Percentiles rank a stretch among this genome's conserved stretches.
Conservation (phyloP, 441 rosid genomes). For the Syzygium syzygioides region DNA sequence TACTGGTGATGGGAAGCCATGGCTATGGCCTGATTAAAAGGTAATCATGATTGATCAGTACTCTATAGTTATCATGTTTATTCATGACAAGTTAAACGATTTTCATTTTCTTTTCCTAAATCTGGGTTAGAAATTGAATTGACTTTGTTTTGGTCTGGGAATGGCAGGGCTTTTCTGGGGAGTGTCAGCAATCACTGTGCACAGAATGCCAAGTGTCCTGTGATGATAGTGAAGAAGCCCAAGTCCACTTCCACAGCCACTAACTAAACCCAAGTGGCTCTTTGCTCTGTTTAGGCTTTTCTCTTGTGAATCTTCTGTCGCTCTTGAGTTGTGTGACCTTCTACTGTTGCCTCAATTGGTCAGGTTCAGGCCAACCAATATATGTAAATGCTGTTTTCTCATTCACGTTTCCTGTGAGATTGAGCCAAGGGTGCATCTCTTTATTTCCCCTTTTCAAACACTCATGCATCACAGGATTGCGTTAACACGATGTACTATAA, state of each 20-base stretch:
- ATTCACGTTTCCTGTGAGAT: not conserved
- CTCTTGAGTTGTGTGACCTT: not conserved
- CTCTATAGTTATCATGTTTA: not conserved
- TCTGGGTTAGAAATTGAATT: not conserved
- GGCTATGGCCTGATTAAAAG: constrained; percentile 57
- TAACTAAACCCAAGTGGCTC: not conserved
- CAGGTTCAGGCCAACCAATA: not conserved
- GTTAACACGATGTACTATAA: not conserved
- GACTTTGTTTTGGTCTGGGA: not conserved
- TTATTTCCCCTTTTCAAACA: not conserved
- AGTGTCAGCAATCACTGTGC: constrained; percentile 67
- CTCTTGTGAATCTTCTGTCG: not conserved
- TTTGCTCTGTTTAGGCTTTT: not conserved
- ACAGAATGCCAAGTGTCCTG: constrained; percentile 50
- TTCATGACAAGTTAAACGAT: too few species aligned
- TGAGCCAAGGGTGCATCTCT: not conserved
- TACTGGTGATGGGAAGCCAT: constrained; percentile 58
- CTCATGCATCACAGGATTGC: not conserved
- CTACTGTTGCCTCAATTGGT: not conserved
- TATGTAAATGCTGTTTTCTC: not conserved
- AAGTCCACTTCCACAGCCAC: constrained; percentile 7
- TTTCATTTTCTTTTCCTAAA: not conserved
- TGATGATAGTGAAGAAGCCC: constrained; percentile 56
- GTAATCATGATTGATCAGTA: constrained; percentile 2
- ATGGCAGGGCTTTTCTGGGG: constrained; percentile 43